Conservation (phyloP, 768 basidiomycete species). For the Tricholoma furcatifolium region DNA sequence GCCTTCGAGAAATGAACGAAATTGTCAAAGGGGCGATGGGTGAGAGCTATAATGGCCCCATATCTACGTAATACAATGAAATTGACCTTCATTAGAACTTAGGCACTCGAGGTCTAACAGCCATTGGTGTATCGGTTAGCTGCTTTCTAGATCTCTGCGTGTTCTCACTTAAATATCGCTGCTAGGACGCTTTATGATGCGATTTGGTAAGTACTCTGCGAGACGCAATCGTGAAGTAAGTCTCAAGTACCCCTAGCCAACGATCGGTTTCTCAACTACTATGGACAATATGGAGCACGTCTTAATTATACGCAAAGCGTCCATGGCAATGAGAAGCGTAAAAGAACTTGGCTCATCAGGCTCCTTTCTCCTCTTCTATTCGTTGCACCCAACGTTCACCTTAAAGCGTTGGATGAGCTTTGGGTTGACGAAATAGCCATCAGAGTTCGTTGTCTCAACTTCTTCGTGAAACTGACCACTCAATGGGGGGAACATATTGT, state of each 20-base stretch:
- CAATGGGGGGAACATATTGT: conserved; percentile 17
- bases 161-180: background rate
- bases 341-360: conserved; percentile 47
- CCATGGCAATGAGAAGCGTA: background rate
- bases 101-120: background rate
- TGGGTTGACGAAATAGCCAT: conserved; percentile 46
- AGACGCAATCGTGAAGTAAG: background rate
- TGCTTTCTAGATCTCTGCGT: background rate
- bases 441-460: conserved; percentile 36
- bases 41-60: background rate
- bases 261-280: conserved; percentile 37
- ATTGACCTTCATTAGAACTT: background rate
- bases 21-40: conserved; percentile 10
- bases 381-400: conserved; percentile 41
- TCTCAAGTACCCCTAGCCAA: conserved; percentile 1
- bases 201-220: background rate
- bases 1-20: conserved; percentile 11
- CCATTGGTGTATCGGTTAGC: conserved; percentile 13
- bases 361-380: conserved; percentile 41
- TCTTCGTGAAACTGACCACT: conserved; percentile 33
- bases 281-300: conserved; percentile 44
- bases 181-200: conserved; percentile 6
- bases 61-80: background rate
- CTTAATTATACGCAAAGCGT: conserved; percentile 31
- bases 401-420: conserved; percentile 39